Percentiles rank a stretch among this genome's conserved stretches.
These are phyloP conservation scores for Pluteus cervinus DNA, from an alignment of 768 basidiomycete genomes.

Conservation along the genomic window DNA sequence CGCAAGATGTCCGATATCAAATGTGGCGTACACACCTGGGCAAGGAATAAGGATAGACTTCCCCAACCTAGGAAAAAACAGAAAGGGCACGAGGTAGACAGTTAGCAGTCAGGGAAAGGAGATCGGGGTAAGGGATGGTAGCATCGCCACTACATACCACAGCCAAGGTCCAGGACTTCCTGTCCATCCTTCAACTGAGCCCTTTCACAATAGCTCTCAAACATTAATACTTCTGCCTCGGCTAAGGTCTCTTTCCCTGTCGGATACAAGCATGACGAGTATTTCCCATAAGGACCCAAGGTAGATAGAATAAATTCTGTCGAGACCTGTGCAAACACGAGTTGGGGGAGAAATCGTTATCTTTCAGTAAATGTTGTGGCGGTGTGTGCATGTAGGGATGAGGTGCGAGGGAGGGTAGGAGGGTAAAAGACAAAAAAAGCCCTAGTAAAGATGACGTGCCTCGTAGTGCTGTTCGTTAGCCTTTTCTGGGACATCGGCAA, in stretches of 20 bases:
- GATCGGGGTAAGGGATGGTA: neutral
- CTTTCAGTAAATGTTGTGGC: too few relatives aligned
- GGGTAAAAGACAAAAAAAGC: neutral
- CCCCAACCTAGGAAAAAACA: constrained; percentile 48
- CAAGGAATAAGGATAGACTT: constrained; percentile 61
- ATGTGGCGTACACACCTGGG: constrained; percentile 32
- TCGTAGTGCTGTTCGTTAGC: constrained; percentile 79
- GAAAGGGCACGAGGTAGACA: neutral
- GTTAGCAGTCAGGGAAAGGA: neutral
- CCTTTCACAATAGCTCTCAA: constrained; percentile 62
- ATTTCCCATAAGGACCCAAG: constrained; percentile 60
- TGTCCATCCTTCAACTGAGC: constrained; percentile 55
- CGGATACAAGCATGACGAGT: constrained; percentile 61
- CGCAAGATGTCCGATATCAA: neutral
- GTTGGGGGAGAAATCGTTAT: too few relatives aligned
- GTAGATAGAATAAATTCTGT: constrained; percentile 62
- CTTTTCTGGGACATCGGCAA: constrained; percentile 58
- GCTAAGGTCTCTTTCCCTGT: constrained; percentile 53
- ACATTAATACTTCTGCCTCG: constrained; percentile 60
- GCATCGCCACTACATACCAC: constrained; percentile 33
- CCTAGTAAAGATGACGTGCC: constrained; percentile 25
- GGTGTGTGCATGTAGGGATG: neutral
- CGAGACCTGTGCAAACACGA: constrained; percentile 44
- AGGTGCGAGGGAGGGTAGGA: neutral
- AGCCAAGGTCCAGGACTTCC: constrained; percentile 63